A percentile compares a stretch with the other conserved stretches of the same genome.
These are phyloP conservation scores for Carallia brachiata DNA, from an alignment of 345 rosid species.

Conservation along the genomic window DNA sequence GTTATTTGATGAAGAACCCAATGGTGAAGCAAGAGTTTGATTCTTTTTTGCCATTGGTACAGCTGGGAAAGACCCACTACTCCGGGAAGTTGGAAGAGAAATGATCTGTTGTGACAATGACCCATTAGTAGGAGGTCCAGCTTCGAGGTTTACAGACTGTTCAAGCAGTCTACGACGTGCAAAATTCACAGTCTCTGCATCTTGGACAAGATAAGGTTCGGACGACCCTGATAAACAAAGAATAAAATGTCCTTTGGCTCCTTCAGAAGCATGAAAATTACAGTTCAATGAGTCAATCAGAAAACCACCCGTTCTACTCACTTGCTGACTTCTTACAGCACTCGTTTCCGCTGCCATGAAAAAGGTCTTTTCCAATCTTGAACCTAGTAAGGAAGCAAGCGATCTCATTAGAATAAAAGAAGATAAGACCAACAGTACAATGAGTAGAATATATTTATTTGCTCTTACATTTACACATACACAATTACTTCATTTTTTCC, in stretches of 20 bases:
- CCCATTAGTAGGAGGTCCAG: constrained; percentile 38
- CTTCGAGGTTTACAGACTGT: constrained; percentile 61
- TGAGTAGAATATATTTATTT: background rate
- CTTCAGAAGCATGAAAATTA: constrained; percentile 6
- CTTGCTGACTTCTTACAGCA: constrained; percentile 22
- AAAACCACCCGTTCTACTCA: constrained; percentile 27
- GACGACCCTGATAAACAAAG: constrained; percentile 30
- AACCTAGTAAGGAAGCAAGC: constrained; percentile 33
- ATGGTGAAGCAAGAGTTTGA: constrained; percentile 25
- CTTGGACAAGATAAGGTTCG: constrained; percentile 21
- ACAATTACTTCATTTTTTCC: background rate
- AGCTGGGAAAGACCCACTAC: constrained; percentile 90
- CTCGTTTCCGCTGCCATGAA: constrained; percentile 13
- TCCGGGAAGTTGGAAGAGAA: constrained; percentile 49
- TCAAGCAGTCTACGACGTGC: constrained; percentile 65
- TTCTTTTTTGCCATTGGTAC: constrained; percentile 44
- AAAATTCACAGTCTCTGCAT: constrained; percentile 32
- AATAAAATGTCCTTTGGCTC: constrained; percentile 1
- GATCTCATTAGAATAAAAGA: constrained; percentile 21
- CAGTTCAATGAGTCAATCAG: background rate
- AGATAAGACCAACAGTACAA: background rate
- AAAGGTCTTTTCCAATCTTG: constrained; percentile 29
- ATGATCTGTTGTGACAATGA: constrained; percentile 37
- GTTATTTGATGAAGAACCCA: constrained; percentile 7
- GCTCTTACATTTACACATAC: background rate